Evolutionary conservation across 2,329 filamentous ascomycete genomes (phyloP).

Genomic region (Metarhizium album): DNA sequence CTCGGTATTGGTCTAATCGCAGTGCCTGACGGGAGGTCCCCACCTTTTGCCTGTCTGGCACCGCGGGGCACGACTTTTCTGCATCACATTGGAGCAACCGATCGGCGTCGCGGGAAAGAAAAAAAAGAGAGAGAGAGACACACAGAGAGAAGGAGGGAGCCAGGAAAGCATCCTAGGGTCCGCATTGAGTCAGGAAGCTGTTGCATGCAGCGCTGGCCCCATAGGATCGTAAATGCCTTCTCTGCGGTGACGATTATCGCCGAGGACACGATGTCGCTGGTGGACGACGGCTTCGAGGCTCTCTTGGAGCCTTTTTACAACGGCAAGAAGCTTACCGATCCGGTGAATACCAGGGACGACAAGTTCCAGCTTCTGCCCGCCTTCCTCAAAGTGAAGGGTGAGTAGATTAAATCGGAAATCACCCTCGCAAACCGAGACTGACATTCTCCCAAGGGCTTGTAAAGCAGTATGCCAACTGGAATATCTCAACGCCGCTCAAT

Average conservation of each 20-base stretch:
- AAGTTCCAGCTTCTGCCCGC: slow-evolving; percentile 96
- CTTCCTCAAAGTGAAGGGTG: slow-evolving; percentile 93
- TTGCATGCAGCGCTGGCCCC: not conserved
- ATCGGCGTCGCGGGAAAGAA: not conserved
- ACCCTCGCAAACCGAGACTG: not conserved
- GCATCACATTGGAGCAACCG: not conserved
- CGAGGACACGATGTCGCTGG: slow-evolving; percentile 36
- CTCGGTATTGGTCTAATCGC: too few relatives aligned
- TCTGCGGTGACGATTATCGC: slow-evolving; percentile 13
- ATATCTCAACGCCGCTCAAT: not conserved
- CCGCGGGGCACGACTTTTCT: slow-evolving; percentile 3
- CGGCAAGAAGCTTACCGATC: slow-evolving; percentile 55
- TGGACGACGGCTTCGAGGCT: slow-evolving; percentile 56
- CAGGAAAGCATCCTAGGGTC: not conserved
- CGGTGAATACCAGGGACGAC: slow-evolving; percentile 59
- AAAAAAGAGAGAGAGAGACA: not conserved
- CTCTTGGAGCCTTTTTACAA: slow-evolving; percentile 58
- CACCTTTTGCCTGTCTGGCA: not conserved
- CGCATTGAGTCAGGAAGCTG: not conserved
- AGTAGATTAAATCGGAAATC: slow-evolving; percentile 15
- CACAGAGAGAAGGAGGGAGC: too few relatives aligned
- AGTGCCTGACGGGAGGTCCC: not conserved
- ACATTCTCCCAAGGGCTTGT: slow-evolving; percentile 50
- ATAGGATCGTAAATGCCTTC: slow-evolving; percentile 15
- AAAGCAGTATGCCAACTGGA: slow-evolving; percentile 53